Percentiles rank a stretch among this genome's conserved stretches.
phyloP scores from a whole-genome alignment of 129 eudicot species.

The Flaveria robusta region DNA sequence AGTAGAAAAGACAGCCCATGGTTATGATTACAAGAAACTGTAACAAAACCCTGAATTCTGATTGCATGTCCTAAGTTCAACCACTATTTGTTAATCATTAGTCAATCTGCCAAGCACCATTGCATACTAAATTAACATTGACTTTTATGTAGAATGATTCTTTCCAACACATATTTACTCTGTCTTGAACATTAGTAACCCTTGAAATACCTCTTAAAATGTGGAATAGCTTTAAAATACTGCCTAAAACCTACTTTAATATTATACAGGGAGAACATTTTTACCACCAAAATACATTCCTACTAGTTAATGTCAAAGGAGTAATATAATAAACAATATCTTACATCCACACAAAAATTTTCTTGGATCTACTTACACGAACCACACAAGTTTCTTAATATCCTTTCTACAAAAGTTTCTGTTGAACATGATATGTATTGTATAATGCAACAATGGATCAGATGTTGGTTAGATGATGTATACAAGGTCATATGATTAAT shows the following conservation, averaged over 20 bases:
- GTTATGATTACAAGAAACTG: not conserved
- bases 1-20: not conserved
- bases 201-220: conserved; percentile 7
- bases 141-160: not conserved
- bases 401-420: not conserved
- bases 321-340: not conserved
- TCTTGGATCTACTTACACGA: not conserved
- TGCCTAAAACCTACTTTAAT: not conserved
- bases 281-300: not conserved
- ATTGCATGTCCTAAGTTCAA: not conserved
- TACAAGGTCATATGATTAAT: too few relatives aligned
- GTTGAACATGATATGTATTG: too few relatives aligned
- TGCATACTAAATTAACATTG: not conserved
- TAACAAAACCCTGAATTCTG: not conserved
- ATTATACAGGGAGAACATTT: not conserved
- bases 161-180: not conserved
- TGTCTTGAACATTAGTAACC: not conserved
- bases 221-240: not conserved
- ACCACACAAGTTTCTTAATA: not conserved
- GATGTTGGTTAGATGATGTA: too few relatives aligned
- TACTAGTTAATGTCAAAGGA: not conserved
- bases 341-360: not conserved
- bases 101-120: not conserved
- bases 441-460: too few relatives aligned
- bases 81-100: not conserved